These are phyloP conservation scores for Crithidia brevicula DNA, from an alignment of 208 protist genomes.

Conservation along the genomic window DNA sequence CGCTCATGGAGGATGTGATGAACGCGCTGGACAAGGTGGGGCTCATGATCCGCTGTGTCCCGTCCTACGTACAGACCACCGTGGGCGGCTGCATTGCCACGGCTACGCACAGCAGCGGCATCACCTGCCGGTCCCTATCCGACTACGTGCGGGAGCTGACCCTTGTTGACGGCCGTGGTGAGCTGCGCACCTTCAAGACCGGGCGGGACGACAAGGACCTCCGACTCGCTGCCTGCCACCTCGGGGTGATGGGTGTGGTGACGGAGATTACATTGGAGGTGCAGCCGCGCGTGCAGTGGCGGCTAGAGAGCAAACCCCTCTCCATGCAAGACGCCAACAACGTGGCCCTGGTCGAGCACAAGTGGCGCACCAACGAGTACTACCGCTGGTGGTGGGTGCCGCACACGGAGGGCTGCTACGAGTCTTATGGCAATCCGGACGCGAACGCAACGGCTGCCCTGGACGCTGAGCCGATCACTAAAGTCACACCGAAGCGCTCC, in stretches of 20 bases:
- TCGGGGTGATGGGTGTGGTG: constrained; percentile 69
- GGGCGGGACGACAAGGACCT: constrained; percentile 34
- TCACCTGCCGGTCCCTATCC: constrained; percentile 40
- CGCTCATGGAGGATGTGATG: constrained; percentile 53
- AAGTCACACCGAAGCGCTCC: background rate
- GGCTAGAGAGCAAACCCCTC: constrained; percentile 48
- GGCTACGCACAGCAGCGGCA: constrained; percentile 73
- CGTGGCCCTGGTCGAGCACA: constrained; percentile 32
- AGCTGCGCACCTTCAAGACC: constrained; percentile 23
- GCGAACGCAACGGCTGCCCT: background rate
- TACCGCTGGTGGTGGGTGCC: constrained; percentile 85
- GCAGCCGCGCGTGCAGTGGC: constrained; percentile 54
- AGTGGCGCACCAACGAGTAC: constrained; percentile 47
- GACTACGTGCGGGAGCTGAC: constrained; percentile 56
- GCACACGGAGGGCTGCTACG: constrained; percentile 77
- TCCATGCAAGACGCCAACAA: constrained; percentile 42
- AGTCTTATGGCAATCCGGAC: constrained; percentile 55
- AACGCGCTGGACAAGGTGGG: constrained; percentile 39
- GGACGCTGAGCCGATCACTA: background rate
- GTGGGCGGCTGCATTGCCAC: constrained; percentile 66
- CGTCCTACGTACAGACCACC: constrained; percentile 66
- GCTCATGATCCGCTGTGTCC: constrained; percentile 75
- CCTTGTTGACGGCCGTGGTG: constrained; percentile 57
- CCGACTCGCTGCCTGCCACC: constrained; percentile 59
- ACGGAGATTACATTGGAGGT: constrained; percentile 64